A percentile compares a stretch with the other conserved stretches of the same genome.
These are phyloP conservation scores for Dendrostoma leiphaemia DNA, from an alignment of 2,329 filamentous ascomycete species.

Conservation along the genomic window DNA sequence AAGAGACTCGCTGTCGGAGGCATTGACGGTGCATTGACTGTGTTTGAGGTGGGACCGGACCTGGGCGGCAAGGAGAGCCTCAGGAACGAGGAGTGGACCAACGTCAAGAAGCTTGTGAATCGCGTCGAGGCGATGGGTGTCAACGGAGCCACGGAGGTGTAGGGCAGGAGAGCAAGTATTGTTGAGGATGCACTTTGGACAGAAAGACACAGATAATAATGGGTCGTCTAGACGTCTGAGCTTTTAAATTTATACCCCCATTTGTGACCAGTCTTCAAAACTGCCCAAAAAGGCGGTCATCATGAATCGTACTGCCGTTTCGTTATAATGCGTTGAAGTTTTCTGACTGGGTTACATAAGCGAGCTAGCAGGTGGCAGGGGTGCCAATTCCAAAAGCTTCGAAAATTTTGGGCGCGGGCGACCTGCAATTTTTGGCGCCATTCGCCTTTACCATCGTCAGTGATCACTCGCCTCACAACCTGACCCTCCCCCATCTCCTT, in stretches of 20 bases:
- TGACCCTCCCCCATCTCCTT: not conserved
- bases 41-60: conserved; percentile 87
- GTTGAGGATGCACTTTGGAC: conserved; percentile 7
- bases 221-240: conserved; percentile 12
- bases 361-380: not conserved
- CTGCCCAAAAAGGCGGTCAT: not conserved
- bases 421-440: not conserved
- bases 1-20: conserved; percentile 85
- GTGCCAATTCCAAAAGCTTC: not conserved
- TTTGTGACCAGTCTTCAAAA: not conserved
- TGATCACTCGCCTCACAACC: not conserved
- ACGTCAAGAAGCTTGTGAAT: conserved; percentile 84
- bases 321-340: too few species aligned
- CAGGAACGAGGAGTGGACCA: conserved; percentile 87
- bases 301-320: not conserved
- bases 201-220: not conserved
- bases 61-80: conserved; percentile 81
- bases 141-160: conserved; percentile 44
- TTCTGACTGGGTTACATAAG: not conserved
- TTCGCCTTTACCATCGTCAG: not conserved
- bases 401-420: not conserved
- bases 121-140: conserved; percentile 65
- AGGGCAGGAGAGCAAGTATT: conserved; percentile 13
- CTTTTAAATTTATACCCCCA: not conserved
- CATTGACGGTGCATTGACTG: conserved; percentile 83